phyloP scores from a whole-genome alignment of 2,329 filamentous ascomycete genomes.

The Exophiala calicioides region DNA sequence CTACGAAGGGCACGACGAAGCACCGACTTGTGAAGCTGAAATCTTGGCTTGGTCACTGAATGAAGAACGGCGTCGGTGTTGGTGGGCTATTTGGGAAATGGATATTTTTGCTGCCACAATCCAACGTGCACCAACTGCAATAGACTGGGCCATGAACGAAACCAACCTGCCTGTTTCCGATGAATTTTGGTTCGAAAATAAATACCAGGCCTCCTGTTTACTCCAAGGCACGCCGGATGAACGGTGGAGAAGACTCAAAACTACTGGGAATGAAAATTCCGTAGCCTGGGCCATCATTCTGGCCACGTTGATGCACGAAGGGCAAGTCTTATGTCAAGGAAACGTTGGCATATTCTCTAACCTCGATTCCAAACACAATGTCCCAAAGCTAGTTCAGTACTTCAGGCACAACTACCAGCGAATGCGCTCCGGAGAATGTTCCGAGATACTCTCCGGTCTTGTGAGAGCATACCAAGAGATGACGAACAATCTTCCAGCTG shows the following conservation, averaged over 20 bases:
- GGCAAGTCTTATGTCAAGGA: slow-evolving; percentile 29
- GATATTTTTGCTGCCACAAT: slow-evolving; percentile 44
- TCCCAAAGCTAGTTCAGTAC: slow-evolving; percentile 7
- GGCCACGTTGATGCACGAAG: slow-evolving; percentile 41
- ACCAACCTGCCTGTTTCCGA: slow-evolving; percentile 40
- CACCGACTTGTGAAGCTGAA: slow-evolving; percentile 11
- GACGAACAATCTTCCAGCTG: slow-evolving; percentile 1
- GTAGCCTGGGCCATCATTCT: slow-evolving; percentile 43
- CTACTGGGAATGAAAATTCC: slow-evolving; percentile 36
- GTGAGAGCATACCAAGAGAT: slow-evolving; percentile 7
- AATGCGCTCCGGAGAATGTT: background rate
- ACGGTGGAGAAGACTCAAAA: slow-evolving; percentile 37
- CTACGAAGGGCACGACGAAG: background rate
- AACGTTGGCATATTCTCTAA: slow-evolving; percentile 2
- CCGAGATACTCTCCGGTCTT: slow-evolving; percentile 3
- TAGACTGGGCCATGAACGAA: slow-evolving; percentile 39
- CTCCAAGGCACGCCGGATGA: slow-evolving; percentile 35
- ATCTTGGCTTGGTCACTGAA: slow-evolving; percentile 26
- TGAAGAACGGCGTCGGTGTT: slow-evolving; percentile 27
- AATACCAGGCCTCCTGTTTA: slow-evolving; percentile 30
- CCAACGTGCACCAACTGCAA: slow-evolving; percentile 38
- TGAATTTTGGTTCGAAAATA: slow-evolving; percentile 36
- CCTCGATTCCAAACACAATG: slow-evolving; percentile 1
- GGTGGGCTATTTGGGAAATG: slow-evolving; percentile 47
- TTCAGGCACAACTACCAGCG: slow-evolving; percentile 1